phyloP scores from a whole-genome alignment of 1,284 basidiomycete species.

The Pseudozyma sp. region DNA sequence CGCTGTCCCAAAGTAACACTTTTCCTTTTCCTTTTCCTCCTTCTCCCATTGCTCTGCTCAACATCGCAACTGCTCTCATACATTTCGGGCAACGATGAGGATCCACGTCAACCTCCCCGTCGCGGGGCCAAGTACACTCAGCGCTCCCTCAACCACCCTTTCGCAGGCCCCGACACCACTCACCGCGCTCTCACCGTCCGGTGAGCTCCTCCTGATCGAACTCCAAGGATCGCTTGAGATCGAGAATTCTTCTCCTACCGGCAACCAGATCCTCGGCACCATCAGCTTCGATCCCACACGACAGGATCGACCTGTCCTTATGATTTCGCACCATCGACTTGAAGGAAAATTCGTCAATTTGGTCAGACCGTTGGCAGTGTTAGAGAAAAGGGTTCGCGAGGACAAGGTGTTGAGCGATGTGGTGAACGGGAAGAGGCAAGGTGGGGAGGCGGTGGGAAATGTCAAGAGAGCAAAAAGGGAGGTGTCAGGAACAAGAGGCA shows the following conservation, averaged over 20 bases:
- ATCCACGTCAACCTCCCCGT: constrained; percentile 41
- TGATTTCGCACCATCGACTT: constrained; percentile 86
- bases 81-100: constrained; percentile 11
- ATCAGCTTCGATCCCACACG: constrained; percentile 54
- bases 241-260: constrained; percentile 39
- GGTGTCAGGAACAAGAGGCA: neutral
- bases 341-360: constrained; percentile 85
- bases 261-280: constrained; percentile 55
- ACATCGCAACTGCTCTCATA: neutral
- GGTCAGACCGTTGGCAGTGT: constrained; percentile 55
- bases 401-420: constrained; percentile 18
- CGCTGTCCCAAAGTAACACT: constrained; percentile 38
- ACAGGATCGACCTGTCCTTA: constrained; percentile 79
- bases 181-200: constrained; percentile 47
- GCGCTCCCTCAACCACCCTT: neutral
- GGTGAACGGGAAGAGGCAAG: neutral
- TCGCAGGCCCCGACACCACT: constrained; percentile 22
- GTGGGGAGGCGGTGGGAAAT: neutral
- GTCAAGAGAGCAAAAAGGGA: constrained; percentile 8
- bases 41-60: neutral
- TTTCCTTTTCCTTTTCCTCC: neutral
- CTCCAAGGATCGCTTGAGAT: constrained; percentile 66
- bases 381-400: constrained; percentile 49
- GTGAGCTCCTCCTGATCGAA: constrained; percentile 65
- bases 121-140: neutral